Base-by-base conservation (phyloP, 139 green algal genomes). In the Picochlorum sp. region DNA sequence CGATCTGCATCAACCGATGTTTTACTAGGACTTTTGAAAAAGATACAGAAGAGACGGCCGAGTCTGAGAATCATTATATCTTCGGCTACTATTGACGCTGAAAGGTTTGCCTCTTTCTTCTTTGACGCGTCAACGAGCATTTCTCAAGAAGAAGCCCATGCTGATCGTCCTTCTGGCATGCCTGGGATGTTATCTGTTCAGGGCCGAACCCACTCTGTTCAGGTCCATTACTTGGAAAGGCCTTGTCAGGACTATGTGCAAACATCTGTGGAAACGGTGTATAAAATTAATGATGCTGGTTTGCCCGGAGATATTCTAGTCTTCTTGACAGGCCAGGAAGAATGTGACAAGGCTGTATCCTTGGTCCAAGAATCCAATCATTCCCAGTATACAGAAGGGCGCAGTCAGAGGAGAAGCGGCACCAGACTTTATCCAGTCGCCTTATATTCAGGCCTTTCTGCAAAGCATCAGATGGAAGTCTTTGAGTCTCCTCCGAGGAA, bases 221-320 rank as follows among this genome's bases (percentile, higher is more conserved):
- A 95, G 77, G 81, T 89, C 59, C 79, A 92, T 62, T 97, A 96
- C 70, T 60, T 90, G 65, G 30, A 87, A 47, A 28, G 86, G 26
- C 73, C 90, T 4, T 56, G 49, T 1, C 41, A 65, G 0, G 67
- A 94, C 70, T 96, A 95, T 65, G 68, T 97, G 14, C 49, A 63
- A 15, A 59, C 71, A 18, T 85, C 89, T 3, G 85, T 97, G 13
- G 61, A 84, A 24, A 71, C 90, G 16, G 84, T 76, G 6, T 57
- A 94, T 2, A 65, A 76, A 5, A 83, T 96, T 3, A 86, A 95
- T 78, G 16, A 66, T 20, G 72, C 79, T 38, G 84, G 87, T 45
- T 31, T 84, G 26, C 89, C 89, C 1, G 91, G 91, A 2, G 91
- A 97, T 68, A 73, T 97, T 55, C 78, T 97, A n/a, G 78, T 97